Evolutionary conservation across 2,329 filamentous ascomycete species (phyloP).

Genomic region (Colletotrichum phormii): DNA sequence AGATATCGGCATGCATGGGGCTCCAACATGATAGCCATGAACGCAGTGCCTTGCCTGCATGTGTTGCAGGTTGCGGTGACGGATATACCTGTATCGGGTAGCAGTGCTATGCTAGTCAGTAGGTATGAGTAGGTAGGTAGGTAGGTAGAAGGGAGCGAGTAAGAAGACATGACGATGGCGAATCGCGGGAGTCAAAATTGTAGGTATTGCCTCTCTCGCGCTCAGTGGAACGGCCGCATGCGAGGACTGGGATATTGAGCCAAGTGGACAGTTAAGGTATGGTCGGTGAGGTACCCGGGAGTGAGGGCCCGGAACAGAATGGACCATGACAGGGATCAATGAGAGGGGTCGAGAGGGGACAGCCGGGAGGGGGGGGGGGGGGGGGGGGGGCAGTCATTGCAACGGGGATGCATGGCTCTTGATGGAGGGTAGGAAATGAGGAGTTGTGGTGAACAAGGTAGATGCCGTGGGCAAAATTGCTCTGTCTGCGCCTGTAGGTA

Average conservation of each 20-base stretch:
- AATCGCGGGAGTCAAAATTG: conserved; percentile 17
- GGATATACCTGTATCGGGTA: conserved; percentile 10
- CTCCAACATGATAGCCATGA: conserved; percentile 13
- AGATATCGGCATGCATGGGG: conserved; percentile 29
- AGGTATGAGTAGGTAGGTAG: neutral
- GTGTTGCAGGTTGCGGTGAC: conserved; percentile 19
- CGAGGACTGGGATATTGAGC: conserved; percentile 11
- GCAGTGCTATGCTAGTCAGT: neutral
- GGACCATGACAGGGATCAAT: conserved; percentile 13
- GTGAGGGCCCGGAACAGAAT: conserved; percentile 24
- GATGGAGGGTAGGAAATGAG: conserved; percentile 13
- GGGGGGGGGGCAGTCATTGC: conserved; percentile 4
- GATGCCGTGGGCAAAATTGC: conserved; percentile 5
- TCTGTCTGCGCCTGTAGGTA: too few species aligned
- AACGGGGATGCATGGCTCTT: conserved; percentile 22
- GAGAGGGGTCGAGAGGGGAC: neutral
- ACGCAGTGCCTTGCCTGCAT: conserved; percentile 9
- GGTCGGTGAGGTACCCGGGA: conserved; percentile 29
- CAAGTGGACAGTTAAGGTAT: conserved; percentile 21
- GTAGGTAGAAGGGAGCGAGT: neutral
- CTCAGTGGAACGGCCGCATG: conserved; percentile 22
- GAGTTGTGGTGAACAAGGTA: conserved; percentile 20
- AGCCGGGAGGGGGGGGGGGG: neutral
- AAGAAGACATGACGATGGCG: neutral
- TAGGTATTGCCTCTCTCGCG: neutral